Evolutionary conservation across 306 rosid genomes (phyloP).

Genomic region (Psophocarpus tetragonolobus): DNA sequence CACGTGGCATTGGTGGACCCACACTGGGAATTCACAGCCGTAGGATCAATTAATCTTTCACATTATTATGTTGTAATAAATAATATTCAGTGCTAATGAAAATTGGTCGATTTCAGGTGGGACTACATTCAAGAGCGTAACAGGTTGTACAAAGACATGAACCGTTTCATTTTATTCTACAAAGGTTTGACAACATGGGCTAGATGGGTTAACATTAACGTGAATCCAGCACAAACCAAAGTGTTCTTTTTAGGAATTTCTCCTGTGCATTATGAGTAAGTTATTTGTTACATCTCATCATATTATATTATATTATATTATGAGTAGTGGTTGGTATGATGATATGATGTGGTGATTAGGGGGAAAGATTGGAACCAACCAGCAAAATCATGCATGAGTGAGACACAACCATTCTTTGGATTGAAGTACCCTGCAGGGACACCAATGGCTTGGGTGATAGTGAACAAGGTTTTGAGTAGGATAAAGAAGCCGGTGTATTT

Average conservation of each 20-base stretch:
- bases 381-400: constrained; percentile 69
- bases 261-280: constrained; percentile 91
- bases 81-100: constrained; percentile 17
- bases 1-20: constrained; percentile 99
- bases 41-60: constrained; percentile 40
- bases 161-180: constrained; percentile 71
- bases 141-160: constrained; percentile 79
- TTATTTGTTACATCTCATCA: too few species aligned
- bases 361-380: constrained; percentile 93
- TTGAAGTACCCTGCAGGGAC: constrained; percentile 78
- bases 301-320: neutral
- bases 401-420: constrained; percentile 67
- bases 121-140: constrained; percentile 71
- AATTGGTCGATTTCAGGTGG: constrained; percentile 51
- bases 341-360: constrained; percentile 42
- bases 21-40: constrained; percentile 87
- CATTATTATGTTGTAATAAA: constrained; percentile 3
- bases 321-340: neutral
- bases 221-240: constrained; percentile 75
- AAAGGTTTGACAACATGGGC: constrained; percentile 94
- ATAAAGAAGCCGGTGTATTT: constrained; percentile 74
- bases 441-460: constrained; percentile 87
- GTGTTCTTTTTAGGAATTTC: constrained; percentile 95
- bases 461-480: constrained; percentile 77
- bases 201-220: constrained; percentile 79